Evolutionary conservation across 1,284 basidiomycete genomes (phyloP).

Genomic region (Irpex rosettiformis): DNA sequence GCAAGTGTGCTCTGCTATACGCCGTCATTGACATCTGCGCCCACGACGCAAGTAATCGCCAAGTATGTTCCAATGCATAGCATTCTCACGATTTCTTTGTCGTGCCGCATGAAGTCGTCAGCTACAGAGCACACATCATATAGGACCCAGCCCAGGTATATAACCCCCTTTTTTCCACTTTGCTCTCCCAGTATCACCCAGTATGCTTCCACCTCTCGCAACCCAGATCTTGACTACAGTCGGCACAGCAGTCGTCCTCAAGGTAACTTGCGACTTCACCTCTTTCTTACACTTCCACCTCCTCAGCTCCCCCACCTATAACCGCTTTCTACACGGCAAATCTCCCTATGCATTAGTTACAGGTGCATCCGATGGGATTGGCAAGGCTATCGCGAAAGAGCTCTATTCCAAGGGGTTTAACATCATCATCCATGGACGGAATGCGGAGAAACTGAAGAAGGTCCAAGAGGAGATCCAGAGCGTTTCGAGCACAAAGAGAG

Average conservation of each 20-base stretch:
- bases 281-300: not conserved
- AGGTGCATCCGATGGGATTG: slow-evolving; percentile 31
- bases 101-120: too few relatives aligned
- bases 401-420: slow-evolving; percentile 29
- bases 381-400: slow-evolving; percentile 25
- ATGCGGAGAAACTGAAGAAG: slow-evolving; percentile 25
- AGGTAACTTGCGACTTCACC: not conserved
- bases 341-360: slow-evolving; percentile 28
- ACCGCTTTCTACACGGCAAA: slow-evolving; percentile 23
- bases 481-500: slow-evolving; percentile 7
- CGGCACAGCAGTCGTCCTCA: slow-evolving; percentile 5
- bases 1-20: too few relatives aligned
- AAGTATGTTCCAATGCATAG: too few relatives aligned
- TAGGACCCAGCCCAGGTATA: too few relatives aligned
- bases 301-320: slow-evolving; percentile 21
- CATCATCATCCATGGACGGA: slow-evolving; percentile 29
- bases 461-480: slow-evolving; percentile 22
- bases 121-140: too few relatives aligned
- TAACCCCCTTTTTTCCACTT: too few relatives aligned
- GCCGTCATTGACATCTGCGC: too few relatives aligned
- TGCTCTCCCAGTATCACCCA: not conserved
- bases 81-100: too few relatives aligned
- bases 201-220: not conserved
- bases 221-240: not conserved
- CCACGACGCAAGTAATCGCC: too few relatives aligned